Percentiles rank a stretch among this genome's conserved stretches.
These are phyloP conservation scores for Tardiomyces blankii DNA, from an alignment of 1,139 yeast species.

Conservation along the genomic window DNA sequence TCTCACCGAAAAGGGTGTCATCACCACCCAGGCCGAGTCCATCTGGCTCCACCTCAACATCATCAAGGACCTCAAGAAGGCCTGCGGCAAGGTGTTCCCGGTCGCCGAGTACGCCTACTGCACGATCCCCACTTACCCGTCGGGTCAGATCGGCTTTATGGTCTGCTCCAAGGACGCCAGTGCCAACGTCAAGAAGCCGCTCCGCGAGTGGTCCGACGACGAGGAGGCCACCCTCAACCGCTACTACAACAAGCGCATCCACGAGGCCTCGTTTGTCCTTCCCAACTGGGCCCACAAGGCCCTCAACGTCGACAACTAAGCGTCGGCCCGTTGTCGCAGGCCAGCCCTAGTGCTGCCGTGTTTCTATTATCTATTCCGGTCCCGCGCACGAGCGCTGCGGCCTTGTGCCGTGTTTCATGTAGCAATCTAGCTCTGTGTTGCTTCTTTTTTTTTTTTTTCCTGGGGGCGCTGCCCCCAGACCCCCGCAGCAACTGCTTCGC, in stretches of 20 bases:
- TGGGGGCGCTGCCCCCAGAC: no score
- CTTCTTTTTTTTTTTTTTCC: no score
- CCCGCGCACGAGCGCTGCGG: no score
- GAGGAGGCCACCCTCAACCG: conserved; percentile 45
- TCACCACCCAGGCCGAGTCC: conserved; percentile 89
- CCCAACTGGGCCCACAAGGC: conserved; percentile 71
- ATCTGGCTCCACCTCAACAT: conserved; percentile 79
- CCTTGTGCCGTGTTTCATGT: no score
- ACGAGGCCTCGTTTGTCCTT: conserved; percentile 67
- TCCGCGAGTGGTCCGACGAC: conserved; percentile 36
- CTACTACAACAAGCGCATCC: conserved; percentile 68
- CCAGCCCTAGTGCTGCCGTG: no score
- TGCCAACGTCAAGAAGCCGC: conserved; percentile 44
- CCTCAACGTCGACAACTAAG: conserved; percentile 13
- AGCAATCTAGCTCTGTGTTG: no score
- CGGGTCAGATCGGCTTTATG: conserved; percentile 87
- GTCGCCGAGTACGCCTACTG: conserved; percentile 74
- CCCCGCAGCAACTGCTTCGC: no score
- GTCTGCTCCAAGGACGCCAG: conserved; percentile 57
- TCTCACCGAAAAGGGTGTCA: conserved; percentile 60
- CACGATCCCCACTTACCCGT: conserved; percentile 92
- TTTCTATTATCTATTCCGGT: no score
- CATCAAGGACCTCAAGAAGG: conserved; percentile 45
- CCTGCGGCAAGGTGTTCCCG: conserved; percentile 63
- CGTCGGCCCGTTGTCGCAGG: no score